These are phyloP conservation scores for Lachancea lanzarotensis DNA, from an alignment of 805 yeast genomes.

Conservation along the genomic window DNA sequence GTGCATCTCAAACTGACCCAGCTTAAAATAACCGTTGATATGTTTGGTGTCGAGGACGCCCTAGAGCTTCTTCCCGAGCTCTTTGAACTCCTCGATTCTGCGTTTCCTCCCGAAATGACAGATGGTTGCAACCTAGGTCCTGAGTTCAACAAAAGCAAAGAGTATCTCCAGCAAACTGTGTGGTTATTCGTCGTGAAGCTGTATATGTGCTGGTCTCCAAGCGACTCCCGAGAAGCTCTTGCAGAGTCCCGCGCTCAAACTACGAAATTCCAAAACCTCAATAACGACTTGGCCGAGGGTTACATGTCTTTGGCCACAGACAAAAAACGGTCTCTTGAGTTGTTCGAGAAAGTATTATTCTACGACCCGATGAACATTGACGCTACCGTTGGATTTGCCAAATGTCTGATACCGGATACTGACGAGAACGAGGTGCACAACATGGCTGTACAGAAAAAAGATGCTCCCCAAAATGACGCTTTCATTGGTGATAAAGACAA, in stretches of 20 bases:
- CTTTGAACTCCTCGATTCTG: constrained; percentile 48
- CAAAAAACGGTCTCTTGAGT: constrained; percentile 45
- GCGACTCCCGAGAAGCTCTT: constrained; percentile 65
- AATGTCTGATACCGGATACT: constrained; percentile 40
- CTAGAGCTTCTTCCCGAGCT: constrained; percentile 61
- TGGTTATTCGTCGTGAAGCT: constrained; percentile 73
- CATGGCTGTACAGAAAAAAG: neutral
- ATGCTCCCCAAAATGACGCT: constrained; percentile 5
- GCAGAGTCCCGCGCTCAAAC: constrained; percentile 61
- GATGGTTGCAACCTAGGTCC: constrained; percentile 11
- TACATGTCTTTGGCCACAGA: constrained; percentile 34
- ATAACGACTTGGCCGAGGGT: constrained; percentile 24
- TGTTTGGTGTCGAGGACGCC: constrained; percentile 51
- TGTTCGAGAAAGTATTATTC: constrained; percentile 59
- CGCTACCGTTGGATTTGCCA: constrained; percentile 50
- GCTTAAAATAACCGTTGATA: constrained; percentile 57
- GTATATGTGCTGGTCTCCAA: constrained; percentile 48
- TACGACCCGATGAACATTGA: constrained; percentile 41
- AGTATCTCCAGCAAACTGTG: constrained; percentile 46
- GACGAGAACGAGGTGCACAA: neutral
- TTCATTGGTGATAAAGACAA: constrained; percentile 53
- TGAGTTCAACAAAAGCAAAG: constrained; percentile 22
- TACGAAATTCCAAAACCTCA: constrained; percentile 34
- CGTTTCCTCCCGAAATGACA: constrained; percentile 33
- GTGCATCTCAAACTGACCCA: constrained; percentile 71